Percentiles rank a stretch among this genome's conserved stretches.
Conservation (phyloP, 1,284 basidiomycete genomes). For the Phlebopus sp. region DNA sequence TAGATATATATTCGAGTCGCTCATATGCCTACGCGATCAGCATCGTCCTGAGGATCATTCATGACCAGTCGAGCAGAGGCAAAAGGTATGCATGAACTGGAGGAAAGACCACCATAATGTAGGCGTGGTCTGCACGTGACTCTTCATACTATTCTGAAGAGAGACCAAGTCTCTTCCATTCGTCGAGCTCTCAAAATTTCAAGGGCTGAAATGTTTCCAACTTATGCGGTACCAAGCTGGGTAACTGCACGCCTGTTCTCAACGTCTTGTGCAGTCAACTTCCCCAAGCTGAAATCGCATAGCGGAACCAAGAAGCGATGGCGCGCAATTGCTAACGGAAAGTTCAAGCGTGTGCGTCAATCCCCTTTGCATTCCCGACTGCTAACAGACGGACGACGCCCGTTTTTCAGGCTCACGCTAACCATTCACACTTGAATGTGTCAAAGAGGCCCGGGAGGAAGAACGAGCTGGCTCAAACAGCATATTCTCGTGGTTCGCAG, state of each 20-base stretch:
- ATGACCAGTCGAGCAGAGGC: slow-evolving; percentile 29
- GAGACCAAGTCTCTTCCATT: too few species aligned
- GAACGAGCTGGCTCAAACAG: slow-evolving; percentile 61
- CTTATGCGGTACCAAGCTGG: slow-evolving; percentile 6
- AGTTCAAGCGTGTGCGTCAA: slow-evolving; percentile 73
- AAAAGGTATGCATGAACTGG: too few species aligned
- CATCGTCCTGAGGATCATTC: slow-evolving; percentile 68
- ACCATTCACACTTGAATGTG: slow-evolving; percentile 69
- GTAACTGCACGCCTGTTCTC: slow-evolving; percentile 40
- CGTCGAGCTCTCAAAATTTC: neutral
- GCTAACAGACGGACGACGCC: slow-evolving; percentile 4
- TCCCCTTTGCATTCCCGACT: neutral
- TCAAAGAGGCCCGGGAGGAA: slow-evolving; percentile 62
- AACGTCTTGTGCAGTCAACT: slow-evolving; percentile 41
- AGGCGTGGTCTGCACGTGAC: too few species aligned
- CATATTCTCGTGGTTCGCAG: slow-evolving; percentile 63
- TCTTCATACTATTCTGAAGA: too few species aligned
- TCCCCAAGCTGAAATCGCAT: slow-evolving; percentile 74
- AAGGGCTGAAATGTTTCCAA: slow-evolving; percentile 18
- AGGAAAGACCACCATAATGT: too few species aligned
- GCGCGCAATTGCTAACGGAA: slow-evolving; percentile 62
- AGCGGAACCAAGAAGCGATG: slow-evolving; percentile 81
- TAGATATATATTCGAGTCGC: neutral
- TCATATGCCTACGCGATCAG: slow-evolving; percentile 57
- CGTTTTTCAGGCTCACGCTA: slow-evolving; percentile 57